Evolutionary conservation across 1,284 basidiomycete species (phyloP), one percentile per base, ranked within the genome.

Genomic region (Nidula niveotomentosa): DNA sequence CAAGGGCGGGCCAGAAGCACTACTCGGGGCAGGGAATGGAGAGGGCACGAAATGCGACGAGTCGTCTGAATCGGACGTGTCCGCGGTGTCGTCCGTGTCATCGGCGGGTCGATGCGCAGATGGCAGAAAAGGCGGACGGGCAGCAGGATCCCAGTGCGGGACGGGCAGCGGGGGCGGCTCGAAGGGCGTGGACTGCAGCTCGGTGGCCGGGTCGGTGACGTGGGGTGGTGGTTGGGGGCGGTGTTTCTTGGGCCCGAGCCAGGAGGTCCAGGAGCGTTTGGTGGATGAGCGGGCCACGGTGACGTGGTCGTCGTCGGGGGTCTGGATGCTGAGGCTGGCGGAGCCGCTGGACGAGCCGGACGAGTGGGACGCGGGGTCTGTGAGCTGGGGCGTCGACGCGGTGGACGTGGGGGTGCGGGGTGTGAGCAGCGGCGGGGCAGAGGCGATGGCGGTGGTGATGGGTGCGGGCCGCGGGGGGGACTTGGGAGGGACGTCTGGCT

Each of bases 301-400:
- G 55, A 74, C 64, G 58, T 68, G 73, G 44, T 73, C 69, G 57
- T 87, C 84, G 60, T 88, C 85, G 37, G 85, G 85, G 8, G 87
- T 87, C 55, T 77, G 79, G 41, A 84, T 72, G 53, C 75, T 78
- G 55, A 84, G 72, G 48, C 80, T 82, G 47, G 79, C 76, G 12
- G 81, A 84, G 53, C 80, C 83, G 48, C 77, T 80, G 1, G 85
- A 87, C 8, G 86, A 84, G 17, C 81, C 80, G 10, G 85, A 84
- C 1, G 83, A 84, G 15, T 67, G 66, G 37, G 37, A 15, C 8
- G 69, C 65, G 36, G 65, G 66, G 60, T 72, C 67, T 53, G 55
- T 53, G 55, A 44, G 56, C 36, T 50, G 23, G 23, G 23, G 23
- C 23, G 23, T 23, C 23, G 23, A 23, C 23, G 59, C 53, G 54